These are phyloP conservation scores for apple (Malus domestica) DNA, from an alignment of 306 rosid genomes.

Conservation along the genomic window ASM211411v1 NC_041802.1:6547001-6547500, in stretches of 20 bases:
- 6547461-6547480: not conserved
- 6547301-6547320: not conserved
- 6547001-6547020: not conserved
- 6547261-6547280: not conserved
- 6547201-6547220: not conserved
- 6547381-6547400: not conserved
- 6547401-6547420: not conserved
- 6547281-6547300: not conserved
- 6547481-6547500: not conserved
- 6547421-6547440: not conserved
- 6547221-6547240: not conserved
- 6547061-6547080: not conserved
- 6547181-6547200: not conserved
- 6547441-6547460: not conserved
- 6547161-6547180: not conserved
- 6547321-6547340: not conserved
- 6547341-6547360: not conserved
- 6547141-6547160: not conserved
- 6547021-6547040: not conserved
- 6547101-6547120: not conserved
- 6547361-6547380: not conserved
- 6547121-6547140: not conserved
- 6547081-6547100: not conserved
- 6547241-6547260: not conserved
- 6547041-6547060: not conserved